Evolutionary conservation across 106 monocot genomes (phyloP).

Genomic region (Dioscorea alata): DNA sequence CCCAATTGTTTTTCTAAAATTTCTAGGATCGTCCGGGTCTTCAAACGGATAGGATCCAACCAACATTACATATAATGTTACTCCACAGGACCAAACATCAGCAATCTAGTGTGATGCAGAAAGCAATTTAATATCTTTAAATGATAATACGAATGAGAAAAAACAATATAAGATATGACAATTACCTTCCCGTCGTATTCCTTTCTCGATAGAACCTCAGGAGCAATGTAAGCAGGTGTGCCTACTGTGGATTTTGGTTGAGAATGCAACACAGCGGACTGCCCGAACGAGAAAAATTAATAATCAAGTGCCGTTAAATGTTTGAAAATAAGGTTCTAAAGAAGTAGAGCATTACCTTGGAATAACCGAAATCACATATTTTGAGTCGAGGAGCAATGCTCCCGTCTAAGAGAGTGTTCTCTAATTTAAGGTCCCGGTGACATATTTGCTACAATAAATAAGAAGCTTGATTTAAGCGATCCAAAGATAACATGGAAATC

Average conservation of each 20-base stretch:
- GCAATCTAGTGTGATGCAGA: neutral
- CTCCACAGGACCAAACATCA: neutral
- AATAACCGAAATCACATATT: slow-evolving; percentile 30
- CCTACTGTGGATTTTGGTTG: slow-evolving; percentile 12
- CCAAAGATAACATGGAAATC: no score
- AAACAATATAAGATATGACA: neutral
- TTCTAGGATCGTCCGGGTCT: neutral
- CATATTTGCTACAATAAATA: slow-evolving; percentile 20
- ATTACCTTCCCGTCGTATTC: slow-evolving; percentile 11
- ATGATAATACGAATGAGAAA: neutral
- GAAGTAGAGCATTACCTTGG: slow-evolving; percentile 8
- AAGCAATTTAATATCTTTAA: neutral
- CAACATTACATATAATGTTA: neutral
- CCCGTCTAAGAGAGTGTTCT: slow-evolving; percentile 26
- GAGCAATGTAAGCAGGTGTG: slow-evolving; percentile 16
- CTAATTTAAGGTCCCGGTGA: slow-evolving; percentile 26
- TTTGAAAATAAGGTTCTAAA: neutral
- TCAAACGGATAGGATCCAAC: neutral
- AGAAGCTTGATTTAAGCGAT: neutral
- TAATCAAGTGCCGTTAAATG: neutral
- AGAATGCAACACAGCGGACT: slow-evolving; percentile 9
- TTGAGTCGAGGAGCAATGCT: slow-evolving; percentile 20
- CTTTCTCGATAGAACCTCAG: slow-evolving; percentile 5
- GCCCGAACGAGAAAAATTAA: neutral
- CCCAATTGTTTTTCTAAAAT: neutral